phyloP scores from a whole-genome alignment of 148 eudicot species.

The Bassia scoparia region DNA sequence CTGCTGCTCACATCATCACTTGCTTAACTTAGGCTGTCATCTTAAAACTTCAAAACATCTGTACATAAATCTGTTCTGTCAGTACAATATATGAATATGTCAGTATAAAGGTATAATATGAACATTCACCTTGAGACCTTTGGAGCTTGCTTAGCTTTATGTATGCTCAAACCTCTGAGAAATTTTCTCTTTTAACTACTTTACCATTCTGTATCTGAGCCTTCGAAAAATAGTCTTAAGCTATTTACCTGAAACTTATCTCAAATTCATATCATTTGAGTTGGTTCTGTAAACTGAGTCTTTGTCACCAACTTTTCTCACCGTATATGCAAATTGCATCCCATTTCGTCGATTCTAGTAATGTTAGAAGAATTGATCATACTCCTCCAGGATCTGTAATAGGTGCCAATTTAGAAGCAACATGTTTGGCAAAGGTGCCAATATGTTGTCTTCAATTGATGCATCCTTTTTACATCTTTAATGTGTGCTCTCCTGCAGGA shows the following conservation, averaged over 20 bases:
- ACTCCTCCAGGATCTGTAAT: background rate
- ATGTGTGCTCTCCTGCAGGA: constrained; percentile 43
- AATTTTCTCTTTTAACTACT: background rate
- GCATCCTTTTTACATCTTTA: constrained; percentile 10
- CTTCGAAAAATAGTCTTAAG: background rate
- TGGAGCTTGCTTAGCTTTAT: background rate
- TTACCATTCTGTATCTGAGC: background rate
- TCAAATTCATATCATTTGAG: background rate
- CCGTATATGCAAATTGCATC: background rate
- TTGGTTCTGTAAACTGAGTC: background rate
- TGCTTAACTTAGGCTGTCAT: background rate
- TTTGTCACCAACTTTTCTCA: background rate
- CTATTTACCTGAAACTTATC: background rate
- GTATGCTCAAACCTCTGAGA: background rate
- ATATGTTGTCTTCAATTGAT: background rate
- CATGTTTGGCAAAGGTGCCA: background rate
- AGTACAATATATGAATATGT: no score
- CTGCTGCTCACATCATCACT: background rate
- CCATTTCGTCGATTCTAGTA: background rate
- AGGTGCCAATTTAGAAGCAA: background rate
- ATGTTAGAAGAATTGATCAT: no score
- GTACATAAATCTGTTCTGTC: background rate
- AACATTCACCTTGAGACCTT: background rate
- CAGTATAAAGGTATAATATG: no score
- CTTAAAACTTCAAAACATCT: background rate